Conservation (phyloP, 345 rosid genomes). For the Gynandropsis gynandra region DNA sequence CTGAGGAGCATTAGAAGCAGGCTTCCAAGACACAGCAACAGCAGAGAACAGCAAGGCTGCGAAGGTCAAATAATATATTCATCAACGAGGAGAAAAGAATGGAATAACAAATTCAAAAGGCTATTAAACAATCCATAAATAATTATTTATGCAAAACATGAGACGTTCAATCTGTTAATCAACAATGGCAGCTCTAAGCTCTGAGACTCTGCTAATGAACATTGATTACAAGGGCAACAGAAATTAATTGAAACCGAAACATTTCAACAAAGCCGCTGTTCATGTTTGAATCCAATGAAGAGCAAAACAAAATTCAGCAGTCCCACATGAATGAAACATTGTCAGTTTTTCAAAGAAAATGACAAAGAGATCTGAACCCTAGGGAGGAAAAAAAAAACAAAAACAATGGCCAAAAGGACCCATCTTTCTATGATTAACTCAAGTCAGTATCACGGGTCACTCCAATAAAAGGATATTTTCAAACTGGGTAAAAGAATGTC, state of each 20-base stretch:
- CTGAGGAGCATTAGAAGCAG: slow-evolving; percentile 46
- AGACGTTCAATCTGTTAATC: background rate
- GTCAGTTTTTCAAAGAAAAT: background rate
- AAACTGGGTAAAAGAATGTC: slow-evolving; percentile 11
- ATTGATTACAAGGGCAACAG: no score
- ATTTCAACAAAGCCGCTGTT: no score
- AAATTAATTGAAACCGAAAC: no score
- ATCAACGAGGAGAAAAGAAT: background rate
- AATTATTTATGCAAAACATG: background rate
- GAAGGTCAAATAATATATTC: background rate
- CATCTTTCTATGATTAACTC: background rate
- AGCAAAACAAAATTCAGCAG: background rate
- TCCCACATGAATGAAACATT: background rate
- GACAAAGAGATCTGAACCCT: background rate
- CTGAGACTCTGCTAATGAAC: no score
- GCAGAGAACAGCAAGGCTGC: slow-evolving; percentile 43
- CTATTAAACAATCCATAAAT: background rate
- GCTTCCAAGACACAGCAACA: slow-evolving; percentile 33
- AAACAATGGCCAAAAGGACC: background rate
- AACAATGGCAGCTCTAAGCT: no score
- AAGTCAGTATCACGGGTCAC: background rate
- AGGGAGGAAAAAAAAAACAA: background rate
- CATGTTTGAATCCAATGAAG: background rate
- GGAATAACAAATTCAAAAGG: background rate
- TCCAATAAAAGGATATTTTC: background rate